A percentile compares a stretch with the other conserved stretches of the same genome.
phyloP scores from a whole-genome alignment of 2,329 filamentous ascomycete genomes.

The Verticillium nonalfalfae region DNA sequence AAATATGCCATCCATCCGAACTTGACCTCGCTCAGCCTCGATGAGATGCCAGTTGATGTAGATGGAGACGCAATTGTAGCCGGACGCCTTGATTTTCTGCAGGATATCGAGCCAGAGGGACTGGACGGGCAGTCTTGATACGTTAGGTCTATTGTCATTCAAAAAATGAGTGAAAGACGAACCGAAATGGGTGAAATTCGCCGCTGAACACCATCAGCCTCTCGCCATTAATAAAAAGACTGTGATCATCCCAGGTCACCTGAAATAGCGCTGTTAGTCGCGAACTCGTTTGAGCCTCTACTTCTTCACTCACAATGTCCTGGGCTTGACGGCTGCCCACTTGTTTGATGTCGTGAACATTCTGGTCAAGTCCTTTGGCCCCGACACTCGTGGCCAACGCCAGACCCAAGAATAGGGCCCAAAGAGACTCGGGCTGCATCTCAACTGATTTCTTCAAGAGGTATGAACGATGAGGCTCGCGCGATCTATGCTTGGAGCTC shows the following conservation, averaged over 20 bases:
- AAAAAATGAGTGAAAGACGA: neutral
- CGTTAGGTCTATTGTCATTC: neutral
- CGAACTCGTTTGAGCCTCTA: neutral
- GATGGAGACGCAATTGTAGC: constrained; percentile 75
- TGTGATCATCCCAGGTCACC: constrained; percentile 67
- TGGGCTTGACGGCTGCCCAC: constrained; percentile 11
- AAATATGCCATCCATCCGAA: constrained; percentile 66
- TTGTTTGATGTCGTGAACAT: neutral
- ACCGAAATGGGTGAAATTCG: constrained; percentile 63
- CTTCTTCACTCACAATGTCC: constrained; percentile 13
- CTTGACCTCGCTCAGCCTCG: constrained; percentile 66
- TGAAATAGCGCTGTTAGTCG: neutral
- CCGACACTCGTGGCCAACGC: neutral
- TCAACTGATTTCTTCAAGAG: neutral
- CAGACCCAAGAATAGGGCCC: constrained; percentile 4
- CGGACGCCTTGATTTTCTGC: constrained; percentile 75
- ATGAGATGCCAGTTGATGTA: constrained; percentile 74
- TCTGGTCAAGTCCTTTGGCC: neutral
- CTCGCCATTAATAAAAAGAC: constrained; percentile 63
- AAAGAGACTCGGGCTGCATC: constrained; percentile 7
- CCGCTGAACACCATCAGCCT: constrained; percentile 66
- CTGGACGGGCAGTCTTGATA: constrained; percentile 29
- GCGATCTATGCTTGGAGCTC: neutral
- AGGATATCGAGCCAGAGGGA: constrained; percentile 62
- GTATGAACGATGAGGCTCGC: neutral